Conservation (phyloP, 768 basidiomycete genomes). For the Collybia nuda region DNA sequence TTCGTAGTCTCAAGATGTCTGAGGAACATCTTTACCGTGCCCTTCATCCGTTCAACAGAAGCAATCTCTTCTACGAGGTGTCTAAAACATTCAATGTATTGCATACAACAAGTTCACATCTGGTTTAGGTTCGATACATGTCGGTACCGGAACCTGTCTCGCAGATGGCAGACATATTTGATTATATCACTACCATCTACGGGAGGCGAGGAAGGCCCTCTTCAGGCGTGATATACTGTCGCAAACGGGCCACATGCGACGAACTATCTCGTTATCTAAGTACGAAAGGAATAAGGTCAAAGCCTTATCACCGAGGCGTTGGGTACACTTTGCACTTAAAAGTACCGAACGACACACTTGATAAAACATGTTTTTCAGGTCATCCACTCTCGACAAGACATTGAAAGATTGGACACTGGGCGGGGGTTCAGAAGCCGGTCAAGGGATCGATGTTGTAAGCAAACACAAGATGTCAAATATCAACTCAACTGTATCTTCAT, state of each 20-base stretch:
- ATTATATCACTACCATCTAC: slow-evolving; percentile 67
- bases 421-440: slow-evolving; percentile 47
- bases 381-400: slow-evolving; percentile 52
- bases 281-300: slow-evolving; percentile 62
- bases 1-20: slow-evolving; percentile 62
- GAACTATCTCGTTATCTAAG: slow-evolving; percentile 64
- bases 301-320: slow-evolving; percentile 76
- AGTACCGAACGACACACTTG: not conserved
- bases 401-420: slow-evolving; percentile 54
- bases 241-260: slow-evolving; percentile 66
- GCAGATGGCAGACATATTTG: slow-evolving; percentile 64
- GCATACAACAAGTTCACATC: not conserved
- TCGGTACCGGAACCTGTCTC: slow-evolving; percentile 46
- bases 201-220: slow-evolving; percentile 56
- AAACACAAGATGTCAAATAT: not conserved
- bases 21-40: slow-evolving; percentile 56
- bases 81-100: not conserved
- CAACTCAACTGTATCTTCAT: not conserved
- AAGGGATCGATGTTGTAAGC: slow-evolving; percentile 63
- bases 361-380: slow-evolving; percentile 25
- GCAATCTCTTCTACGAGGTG: slow-evolving; percentile 83
- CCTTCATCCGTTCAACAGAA: slow-evolving; percentile 78
- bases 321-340: slow-evolving; percentile 31
- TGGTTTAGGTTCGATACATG: slow-evolving; percentile 61
- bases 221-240: slow-evolving; percentile 78